Evolutionary conservation across 208 protist species (phyloP).

Genomic region (Angomonas ambiguus): DNA sequence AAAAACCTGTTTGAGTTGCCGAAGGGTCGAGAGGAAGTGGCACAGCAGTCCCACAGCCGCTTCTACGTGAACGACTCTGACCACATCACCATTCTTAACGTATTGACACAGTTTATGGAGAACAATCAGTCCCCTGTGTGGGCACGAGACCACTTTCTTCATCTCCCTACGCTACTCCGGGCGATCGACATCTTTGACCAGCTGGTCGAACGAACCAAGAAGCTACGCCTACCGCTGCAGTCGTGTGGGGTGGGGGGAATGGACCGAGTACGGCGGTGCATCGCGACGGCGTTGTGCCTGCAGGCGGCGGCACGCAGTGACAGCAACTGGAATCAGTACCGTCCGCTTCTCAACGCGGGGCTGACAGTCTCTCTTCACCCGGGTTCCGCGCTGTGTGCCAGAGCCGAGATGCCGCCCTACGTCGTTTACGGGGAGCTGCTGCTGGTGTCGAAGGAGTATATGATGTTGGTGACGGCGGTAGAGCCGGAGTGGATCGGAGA

Average conservation of each 20-base stretch:
- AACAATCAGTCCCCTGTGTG: slow-evolving; percentile 91
- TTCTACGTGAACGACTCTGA: slow-evolving; percentile 97
- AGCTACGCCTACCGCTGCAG: slow-evolving; percentile 47
- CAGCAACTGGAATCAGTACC: slow-evolving; percentile 94
- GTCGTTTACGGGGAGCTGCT: slow-evolving; percentile 99
- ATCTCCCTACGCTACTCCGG: slow-evolving; percentile 87
- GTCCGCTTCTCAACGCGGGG: slow-evolving; percentile 95
- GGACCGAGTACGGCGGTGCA: slow-evolving; percentile 93
- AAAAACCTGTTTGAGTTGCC: slow-evolving; percentile 96
- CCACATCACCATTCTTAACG: slow-evolving; percentile 99
- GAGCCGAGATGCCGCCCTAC: slow-evolving; percentile 96
- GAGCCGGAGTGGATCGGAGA: slow-evolving; percentile 97
- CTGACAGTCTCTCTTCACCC: slow-evolving; percentile 97
- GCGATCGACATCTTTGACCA: slow-evolving; percentile 95
- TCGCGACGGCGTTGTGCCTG: slow-evolving; percentile 95
- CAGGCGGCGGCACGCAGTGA: slow-evolving; percentile 93
- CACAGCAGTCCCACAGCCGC: slow-evolving; percentile 88
- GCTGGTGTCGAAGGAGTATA: slow-evolving; percentile 95
- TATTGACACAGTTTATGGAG: slow-evolving; percentile 95
- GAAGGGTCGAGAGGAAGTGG: slow-evolving; percentile 68
- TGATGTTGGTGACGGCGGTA: slow-evolving; percentile 94
- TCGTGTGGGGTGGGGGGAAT: slow-evolving; percentile 59
- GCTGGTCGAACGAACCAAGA: slow-evolving; percentile 95
- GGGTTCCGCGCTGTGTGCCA: slow-evolving; percentile 94
- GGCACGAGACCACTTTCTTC: slow-evolving; percentile 97